Evolutionary conservation across 164 flowering plant species (phyloP).

Genomic region (Umbilicus rupestris): DNA sequence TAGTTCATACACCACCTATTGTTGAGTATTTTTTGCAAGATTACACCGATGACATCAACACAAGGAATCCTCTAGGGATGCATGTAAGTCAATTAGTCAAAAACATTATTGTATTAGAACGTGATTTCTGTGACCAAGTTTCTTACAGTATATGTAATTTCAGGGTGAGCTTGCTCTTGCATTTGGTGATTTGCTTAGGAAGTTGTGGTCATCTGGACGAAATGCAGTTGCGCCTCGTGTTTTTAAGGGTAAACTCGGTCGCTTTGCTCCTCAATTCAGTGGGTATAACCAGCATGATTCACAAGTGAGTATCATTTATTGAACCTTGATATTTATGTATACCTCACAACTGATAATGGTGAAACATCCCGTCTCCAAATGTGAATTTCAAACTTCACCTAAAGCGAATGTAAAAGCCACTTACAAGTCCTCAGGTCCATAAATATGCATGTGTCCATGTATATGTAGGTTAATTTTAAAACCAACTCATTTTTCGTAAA

Average conservation of each 20-base stretch:
- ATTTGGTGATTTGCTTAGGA: conserved; percentile 94
- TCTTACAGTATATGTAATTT: conserved; percentile 22
- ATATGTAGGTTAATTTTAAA: too few relatives aligned
- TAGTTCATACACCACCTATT: conserved; percentile 80
- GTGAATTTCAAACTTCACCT: too few relatives aligned
- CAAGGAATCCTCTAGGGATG: conserved; percentile 84
- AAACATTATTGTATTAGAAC: neutral
- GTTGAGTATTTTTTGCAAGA: conserved; percentile 82
- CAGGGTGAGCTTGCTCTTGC: conserved; percentile 99
- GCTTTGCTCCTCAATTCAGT: conserved; percentile 98
- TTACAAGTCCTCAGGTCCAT: too few relatives aligned
- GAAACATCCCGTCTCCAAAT: too few relatives aligned
- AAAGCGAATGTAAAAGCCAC: too few relatives aligned
- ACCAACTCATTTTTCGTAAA: too few relatives aligned
- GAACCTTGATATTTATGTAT: neutral
- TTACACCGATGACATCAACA: conserved; percentile 74
- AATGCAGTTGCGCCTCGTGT: conserved; percentile 80
- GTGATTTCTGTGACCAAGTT: conserved; percentile 2
- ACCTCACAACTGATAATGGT: too few relatives aligned
- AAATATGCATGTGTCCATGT: too few relatives aligned
- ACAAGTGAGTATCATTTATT: conserved; percentile 45
- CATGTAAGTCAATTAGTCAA: conserved; percentile 37
- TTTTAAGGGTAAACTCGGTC: conserved; percentile 85
- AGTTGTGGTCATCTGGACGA: conserved; percentile 83
- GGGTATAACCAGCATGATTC: conserved; percentile 99